These are phyloP conservation scores for Camellia sinensis DNA, from an alignment of 148 eudicot genomes.

Conservation along the genomic window DNA sequence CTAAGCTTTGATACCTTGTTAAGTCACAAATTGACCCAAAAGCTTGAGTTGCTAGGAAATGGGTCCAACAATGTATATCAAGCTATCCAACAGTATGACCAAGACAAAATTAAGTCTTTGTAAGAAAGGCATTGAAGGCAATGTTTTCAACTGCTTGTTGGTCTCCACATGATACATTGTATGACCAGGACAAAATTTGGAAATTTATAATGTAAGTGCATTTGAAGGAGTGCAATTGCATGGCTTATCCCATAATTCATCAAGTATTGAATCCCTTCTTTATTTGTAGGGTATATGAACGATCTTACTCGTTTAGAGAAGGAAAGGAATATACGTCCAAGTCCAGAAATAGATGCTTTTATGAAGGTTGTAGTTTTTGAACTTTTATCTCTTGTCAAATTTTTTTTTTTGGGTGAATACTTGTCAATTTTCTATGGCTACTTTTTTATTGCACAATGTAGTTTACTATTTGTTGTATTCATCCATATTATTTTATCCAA, in stretches of 20 bases:
- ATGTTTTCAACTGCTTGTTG: not conserved
- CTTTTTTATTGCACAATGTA: not conserved
- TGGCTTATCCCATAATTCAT: not conserved
- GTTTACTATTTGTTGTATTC: not conserved
- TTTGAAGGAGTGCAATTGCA: not conserved
- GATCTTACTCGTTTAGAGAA: conserved; percentile 63
- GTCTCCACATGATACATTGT: not conserved
- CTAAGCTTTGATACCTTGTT: too few relatives aligned
- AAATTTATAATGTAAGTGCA: not conserved
- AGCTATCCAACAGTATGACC: too few relatives aligned
- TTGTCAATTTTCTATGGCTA: not conserved
- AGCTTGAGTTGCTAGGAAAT: too few relatives aligned
- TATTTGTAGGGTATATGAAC: conserved; percentile 47
- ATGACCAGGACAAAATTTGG: not conserved
- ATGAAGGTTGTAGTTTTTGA: conserved; percentile 62
- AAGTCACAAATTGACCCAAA: too few relatives aligned
- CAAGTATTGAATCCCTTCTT: not conserved
- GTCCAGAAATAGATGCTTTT: conserved; percentile 86
- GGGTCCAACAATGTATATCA: too few relatives aligned
- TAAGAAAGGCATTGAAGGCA: not conserved
- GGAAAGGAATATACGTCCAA: conserved; percentile 61
- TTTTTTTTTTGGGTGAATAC: not conserved
- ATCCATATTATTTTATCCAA: not conserved
- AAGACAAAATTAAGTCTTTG: not conserved
- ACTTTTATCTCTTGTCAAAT: not conserved